A percentile compares a stretch with the other conserved stretches of the same genome.
phyloP scores from a whole-genome alignment of 345 rosid species.

The Gossypium stocksii region DNA sequence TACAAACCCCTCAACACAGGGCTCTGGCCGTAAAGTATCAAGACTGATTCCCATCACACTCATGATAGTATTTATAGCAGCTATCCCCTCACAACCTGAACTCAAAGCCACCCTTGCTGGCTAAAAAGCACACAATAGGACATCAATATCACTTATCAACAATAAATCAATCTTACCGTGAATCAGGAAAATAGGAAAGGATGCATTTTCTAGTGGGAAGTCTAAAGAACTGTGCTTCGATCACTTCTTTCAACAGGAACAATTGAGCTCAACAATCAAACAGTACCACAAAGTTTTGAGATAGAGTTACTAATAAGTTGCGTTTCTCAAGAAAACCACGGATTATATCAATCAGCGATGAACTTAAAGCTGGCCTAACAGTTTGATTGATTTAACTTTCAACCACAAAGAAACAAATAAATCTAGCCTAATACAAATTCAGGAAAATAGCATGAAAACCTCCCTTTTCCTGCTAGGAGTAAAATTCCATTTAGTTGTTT shows the following conservation, averaged over 20 bases:
- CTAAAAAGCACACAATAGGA: slow-evolving; percentile 31
- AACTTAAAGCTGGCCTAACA: not conserved
- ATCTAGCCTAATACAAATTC: not conserved
- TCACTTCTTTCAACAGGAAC: not conserved
- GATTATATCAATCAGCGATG: not conserved
- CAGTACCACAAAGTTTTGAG: not conserved
- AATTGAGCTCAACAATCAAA: not conserved
- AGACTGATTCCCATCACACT: slow-evolving; percentile 95
- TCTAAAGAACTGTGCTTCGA: not conserved
- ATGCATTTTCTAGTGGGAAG: not conserved
- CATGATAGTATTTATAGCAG: slow-evolving; percentile 96
- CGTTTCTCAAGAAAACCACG: not conserved
- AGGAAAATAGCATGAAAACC: not conserved
- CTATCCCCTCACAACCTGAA: slow-evolving; percentile 76
- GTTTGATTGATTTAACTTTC: not conserved
- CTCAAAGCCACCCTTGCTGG: slow-evolving; percentile 83
- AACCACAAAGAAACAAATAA: not conserved
- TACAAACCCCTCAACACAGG: slow-evolving; percentile 94
- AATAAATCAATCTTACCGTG: not conserved
- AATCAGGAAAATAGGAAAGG: not conserved
- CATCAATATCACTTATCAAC: slow-evolving; percentile 1
- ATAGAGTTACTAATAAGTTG: not conserved
- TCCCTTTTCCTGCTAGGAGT: not conserved
- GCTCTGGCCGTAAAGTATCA: slow-evolving; percentile 80
- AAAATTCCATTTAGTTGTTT: not conserved